Evolutionary conservation across 495 filamentous ascomycete species (phyloP), one percentile per base, ranked within the genome.

Genomic region (Aspergillus sclerotioniger): DNA sequence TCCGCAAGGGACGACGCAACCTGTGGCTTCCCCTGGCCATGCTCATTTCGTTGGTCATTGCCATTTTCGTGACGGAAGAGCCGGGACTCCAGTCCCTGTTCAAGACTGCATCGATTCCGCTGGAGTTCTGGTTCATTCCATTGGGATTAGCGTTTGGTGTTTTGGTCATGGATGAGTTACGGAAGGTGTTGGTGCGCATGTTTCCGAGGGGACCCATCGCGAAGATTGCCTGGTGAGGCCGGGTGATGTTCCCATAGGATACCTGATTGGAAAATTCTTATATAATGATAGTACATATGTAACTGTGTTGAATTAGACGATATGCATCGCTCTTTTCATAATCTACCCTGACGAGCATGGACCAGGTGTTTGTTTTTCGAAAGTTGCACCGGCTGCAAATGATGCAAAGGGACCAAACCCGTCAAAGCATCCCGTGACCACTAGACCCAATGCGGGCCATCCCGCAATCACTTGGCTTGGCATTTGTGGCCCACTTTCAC

Each of bases 111-210:
- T 63, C 69, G 6, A 77, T 81, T 0, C 80, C 80, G 4, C 64
- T 78, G 4, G 70, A 80, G 70, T 79, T 72, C 56, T 83, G 78
- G 77, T 66, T 80, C n/a, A 67, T 82, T 46, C 80, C 80, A 0
- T 43, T 81, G 6, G 73, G 73, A 10, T 61, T 82, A 51, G 80
- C 75, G 13, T 45, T 81, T 33, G 81, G 77, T 6, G 71, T 83
- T 9, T 63, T 83, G 17, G 55, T 68, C 31, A 72, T 79, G 72
- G 79, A 83, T 61, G 80, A 83, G 73, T 52, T 76, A 21, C 62
- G 77, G 47, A 81, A 81, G 64, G 57, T 75, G 49, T 20, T 70
- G n/a, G 79, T 82, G 3, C 63, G 79, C 19, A 44, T 65, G 31
- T 81, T 74, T 58, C 78, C 78, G 8, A 65, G 67, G 41, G 71